Evolutionary conservation across 1,139 yeast species (phyloP), one percentile per base, ranked within the genome.

Genomic region (Debaryomycetaceae sp.): DNA sequence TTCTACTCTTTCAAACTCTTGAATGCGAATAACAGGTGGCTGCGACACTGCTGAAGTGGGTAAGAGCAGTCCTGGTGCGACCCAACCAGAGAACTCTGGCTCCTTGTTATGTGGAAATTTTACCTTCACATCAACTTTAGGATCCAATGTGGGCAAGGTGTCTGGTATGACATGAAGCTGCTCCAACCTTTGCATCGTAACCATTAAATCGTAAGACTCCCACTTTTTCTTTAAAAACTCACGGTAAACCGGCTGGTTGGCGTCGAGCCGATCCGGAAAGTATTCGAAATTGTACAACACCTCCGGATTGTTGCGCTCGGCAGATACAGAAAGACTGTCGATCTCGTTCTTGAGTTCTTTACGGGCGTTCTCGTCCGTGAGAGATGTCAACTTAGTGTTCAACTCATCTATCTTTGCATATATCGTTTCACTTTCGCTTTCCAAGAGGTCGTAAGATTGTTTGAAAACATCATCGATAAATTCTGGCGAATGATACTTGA

Each of bases 101-200:
- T 78, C 70, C 45, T 77, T 74, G 42, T 81, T 81, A 51, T 87
- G 87, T 38, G 86, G 84, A 62, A 93, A 93, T 65, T 81, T 84
- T 41, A 95, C 63, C 43, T 79, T 72, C 7, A 93, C 89, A 43
- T 87, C 88, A 13, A 81, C 95, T 50, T 75, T 69, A 17, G 99
- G 98, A n/a, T 78, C 83, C 47, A 93, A 67, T 0, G 98, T 89
- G 23, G 98, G 95, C 60, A 93, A 63, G 2, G 98, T 90, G 62
- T 93, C 99, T 27, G 99, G 99, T 51, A 95, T 87, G 42, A 89
- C 89, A 42, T 79, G 79, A 53, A 90, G 70, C 48, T 87, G 84
- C 67, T 93, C 99, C 48, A 95, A 67, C 69, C 98, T 82, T 70
- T 93, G 98, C 88, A 88, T 86, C 45, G 83, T 70, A 44, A 87